A percentile compares a stretch with the other conserved stretches of the same genome.
Conservation (phyloP, 192 early-diverging fungal genomes). For the Gryganskiella cystojenkinii region DNA sequence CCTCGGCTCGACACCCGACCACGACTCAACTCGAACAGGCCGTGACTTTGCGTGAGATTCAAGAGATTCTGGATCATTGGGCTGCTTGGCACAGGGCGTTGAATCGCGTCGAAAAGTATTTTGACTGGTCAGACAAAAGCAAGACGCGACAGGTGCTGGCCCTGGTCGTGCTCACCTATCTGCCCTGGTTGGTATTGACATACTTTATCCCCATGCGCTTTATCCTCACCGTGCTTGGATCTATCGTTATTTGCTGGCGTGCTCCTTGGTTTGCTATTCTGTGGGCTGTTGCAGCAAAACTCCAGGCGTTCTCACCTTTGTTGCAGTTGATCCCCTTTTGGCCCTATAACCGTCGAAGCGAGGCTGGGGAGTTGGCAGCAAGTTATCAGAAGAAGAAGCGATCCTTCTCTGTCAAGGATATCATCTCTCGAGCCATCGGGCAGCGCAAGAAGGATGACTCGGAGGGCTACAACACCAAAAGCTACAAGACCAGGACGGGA, state of each 20-base stretch:
- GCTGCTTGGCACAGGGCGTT: constrained; percentile 41
- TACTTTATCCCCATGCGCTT: constrained; percentile 53
- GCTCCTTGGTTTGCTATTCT: constrained; percentile 56
- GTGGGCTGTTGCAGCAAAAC: constrained; percentile 42
- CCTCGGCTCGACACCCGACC: constrained; percentile 28
- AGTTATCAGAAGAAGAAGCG: constrained; percentile 33
- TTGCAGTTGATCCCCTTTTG: constrained; percentile 43
- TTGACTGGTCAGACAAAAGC: constrained; percentile 54
- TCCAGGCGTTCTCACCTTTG: constrained; percentile 34
- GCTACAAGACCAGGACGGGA: constrained; percentile 47
- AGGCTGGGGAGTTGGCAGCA: constrained; percentile 7
- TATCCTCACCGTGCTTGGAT: constrained; percentile 40
- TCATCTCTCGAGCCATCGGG: constrained; percentile 48
- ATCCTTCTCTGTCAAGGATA: constrained; percentile 51
- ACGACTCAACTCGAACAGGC: constrained; percentile 54
- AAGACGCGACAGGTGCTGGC: constrained; percentile 28
- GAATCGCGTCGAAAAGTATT: constrained; percentile 26
- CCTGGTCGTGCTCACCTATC: constrained; percentile 31
- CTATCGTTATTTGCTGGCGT: constrained; percentile 53
- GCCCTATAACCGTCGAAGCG: constrained; percentile 16
- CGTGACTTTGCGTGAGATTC: constrained; percentile 52
- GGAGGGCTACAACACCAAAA: constrained; percentile 8
- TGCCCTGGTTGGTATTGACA: constrained; percentile 52
- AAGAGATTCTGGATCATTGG: constrained; percentile 55
- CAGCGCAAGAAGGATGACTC: constrained; percentile 49